A percentile compares a stretch with the other conserved stretches of the same genome.
Conservation (phyloP, 345 rosid species). For the Populus alba region DNA sequence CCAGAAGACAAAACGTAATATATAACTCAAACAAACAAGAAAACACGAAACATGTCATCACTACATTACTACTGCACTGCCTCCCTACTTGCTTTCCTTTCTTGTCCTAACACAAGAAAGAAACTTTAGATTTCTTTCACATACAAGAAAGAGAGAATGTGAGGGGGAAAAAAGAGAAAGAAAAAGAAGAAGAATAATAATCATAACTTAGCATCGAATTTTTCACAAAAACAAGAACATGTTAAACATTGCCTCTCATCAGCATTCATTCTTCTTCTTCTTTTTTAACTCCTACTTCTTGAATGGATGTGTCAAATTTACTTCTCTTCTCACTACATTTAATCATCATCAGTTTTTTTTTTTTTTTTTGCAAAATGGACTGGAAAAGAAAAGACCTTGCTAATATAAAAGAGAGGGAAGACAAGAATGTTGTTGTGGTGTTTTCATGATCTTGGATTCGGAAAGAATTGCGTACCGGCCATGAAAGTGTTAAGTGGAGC, state of each 20-base stretch:
- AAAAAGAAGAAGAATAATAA: constrained; percentile 3
- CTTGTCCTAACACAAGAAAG: neutral
- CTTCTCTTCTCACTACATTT: constrained; percentile 16
- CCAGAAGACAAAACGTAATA: neutral
- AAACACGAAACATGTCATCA: neutral
- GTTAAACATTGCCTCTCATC: constrained; percentile 17
- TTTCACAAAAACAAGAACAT: constrained; percentile 13
- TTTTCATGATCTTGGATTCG: constrained; percentile 46
- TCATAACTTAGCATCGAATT: constrained; percentile 19
- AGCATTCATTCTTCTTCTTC: neutral
- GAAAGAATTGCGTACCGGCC: constrained; percentile 75
- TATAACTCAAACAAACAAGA: neutral
- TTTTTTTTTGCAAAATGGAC: neutral
- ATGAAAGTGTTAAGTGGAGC: constrained; percentile 51
- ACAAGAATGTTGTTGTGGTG: neutral
- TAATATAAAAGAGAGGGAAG: constrained; percentile 14
- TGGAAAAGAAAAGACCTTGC: constrained; percentile 4
- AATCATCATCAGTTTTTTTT: constrained; percentile 15
- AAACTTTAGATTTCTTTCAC: constrained; percentile 10
- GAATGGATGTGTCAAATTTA: constrained; percentile 29
- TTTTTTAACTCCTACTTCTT: constrained; percentile 22
- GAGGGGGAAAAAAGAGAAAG: neutral
- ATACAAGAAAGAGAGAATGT: neutral
- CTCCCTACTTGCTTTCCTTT: constrained; percentile 8
- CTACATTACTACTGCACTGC: neutral